Conservation (phyloP, 2,329 filamentous ascomycete species). For the Aureobasidium lini region DNA sequence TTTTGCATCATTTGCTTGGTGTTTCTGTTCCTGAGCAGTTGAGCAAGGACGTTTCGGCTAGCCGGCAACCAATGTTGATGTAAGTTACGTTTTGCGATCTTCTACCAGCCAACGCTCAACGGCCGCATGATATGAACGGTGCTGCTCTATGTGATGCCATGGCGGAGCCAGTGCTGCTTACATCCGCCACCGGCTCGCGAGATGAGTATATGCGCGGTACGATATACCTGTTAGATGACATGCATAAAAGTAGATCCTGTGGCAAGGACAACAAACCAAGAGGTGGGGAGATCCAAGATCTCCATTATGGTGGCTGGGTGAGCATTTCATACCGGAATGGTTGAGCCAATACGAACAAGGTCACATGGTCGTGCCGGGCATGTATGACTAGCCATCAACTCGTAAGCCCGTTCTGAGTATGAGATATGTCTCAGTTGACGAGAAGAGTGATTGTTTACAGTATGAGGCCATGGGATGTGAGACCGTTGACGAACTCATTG, state of each 20-base stretch:
- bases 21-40: constrained; percentile 6
- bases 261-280: background rate
- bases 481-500: constrained; percentile 1
- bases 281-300: background rate
- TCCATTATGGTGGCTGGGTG: constrained; percentile 1
- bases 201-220: background rate
- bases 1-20: background rate
- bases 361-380: background rate
- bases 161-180: background rate
- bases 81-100: background rate
- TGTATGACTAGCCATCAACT: background rate
- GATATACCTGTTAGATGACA: constrained; percentile 1
- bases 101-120: background rate
- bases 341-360: constrained; percentile 1
- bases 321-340: background rate
- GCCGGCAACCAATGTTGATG: constrained; percentile 2
- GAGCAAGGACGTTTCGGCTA: constrained; percentile 3
- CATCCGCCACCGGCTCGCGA: constrained; percentile 6
- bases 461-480: background rate
- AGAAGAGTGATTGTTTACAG: background rate
- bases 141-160: background rate
- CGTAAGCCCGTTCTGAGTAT: constrained; percentile 1
- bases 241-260: constrained; percentile 2
- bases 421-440: constrained; percentile 6
- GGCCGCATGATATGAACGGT: constrained; percentile 3